A percentile compares a stretch with the other conserved stretches of the same genome.
phyloP scores from a whole-genome alignment of 345 rosid genomes.

The Aquilaria sinensis region DNA sequence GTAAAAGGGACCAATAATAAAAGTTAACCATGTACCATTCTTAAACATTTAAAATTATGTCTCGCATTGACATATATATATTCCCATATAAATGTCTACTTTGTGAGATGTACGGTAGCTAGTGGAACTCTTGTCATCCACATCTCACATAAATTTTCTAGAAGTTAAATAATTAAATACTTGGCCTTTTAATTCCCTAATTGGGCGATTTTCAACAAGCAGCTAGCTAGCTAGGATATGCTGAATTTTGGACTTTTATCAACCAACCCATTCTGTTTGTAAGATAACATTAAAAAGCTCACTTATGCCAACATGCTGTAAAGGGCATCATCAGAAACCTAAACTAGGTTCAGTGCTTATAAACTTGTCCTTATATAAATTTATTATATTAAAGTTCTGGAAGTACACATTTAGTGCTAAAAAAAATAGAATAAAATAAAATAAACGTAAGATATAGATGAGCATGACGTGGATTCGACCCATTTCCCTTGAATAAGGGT shows the following conservation, averaged over 20 bases:
- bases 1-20: too few relatives aligned
- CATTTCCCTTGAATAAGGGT: constrained; percentile 40
- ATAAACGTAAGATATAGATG: not conserved
- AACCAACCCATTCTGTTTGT: constrained; percentile 2
- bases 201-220: constrained; percentile 8
- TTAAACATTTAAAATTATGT: too few relatives aligned
- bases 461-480: constrained; percentile 38
- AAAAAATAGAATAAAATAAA: not conserved
- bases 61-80: too few relatives aligned
- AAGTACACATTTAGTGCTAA: not conserved
- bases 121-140: constrained; percentile 22
- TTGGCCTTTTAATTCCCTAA: not conserved
- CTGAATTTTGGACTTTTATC: too few relatives aligned
- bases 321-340: constrained; percentile 25
- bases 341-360: constrained; percentile 31
- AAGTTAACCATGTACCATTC: too few relatives aligned
- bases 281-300: constrained; percentile 17
- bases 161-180: not conserved
- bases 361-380: constrained; percentile 27
- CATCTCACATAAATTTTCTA: constrained; percentile 10
- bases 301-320: constrained; percentile 21
- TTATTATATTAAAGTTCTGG: constrained; percentile 8
- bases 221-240: too few relatives aligned
- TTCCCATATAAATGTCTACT: too few relatives aligned
- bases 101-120: not conserved